Base-by-base conservation (phyloP, 768 basidiomycete genomes). In the Podaxis mareebaensis region DNA sequence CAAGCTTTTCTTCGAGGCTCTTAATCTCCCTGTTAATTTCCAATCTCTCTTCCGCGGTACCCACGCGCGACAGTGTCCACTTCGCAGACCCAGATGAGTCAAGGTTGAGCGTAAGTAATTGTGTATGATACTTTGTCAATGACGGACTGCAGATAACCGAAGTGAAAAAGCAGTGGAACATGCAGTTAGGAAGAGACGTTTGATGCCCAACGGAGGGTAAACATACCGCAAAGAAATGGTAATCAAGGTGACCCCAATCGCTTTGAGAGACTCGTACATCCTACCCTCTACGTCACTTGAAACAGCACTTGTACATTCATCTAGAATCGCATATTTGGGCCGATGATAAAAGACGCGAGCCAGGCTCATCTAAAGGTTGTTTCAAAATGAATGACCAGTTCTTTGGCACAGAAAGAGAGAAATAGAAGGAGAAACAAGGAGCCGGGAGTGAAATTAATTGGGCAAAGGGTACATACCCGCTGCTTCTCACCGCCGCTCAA, bases 401-500 rank as follows among this genome's bases (percentile, higher is more conserved):
- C 26, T 2, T 2, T 13, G 49, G 22, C 5, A n/a, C 48, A 49
- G 4, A 6, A n/a, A 1, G n/a, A n/a, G 48, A n/a, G 0, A 49
- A 49, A 20, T n/a, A 22, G 20, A 22, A 11, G 48, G 20, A 5
- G 6, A 20, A 6, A 46, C 8, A 10, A 46, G 15, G 2, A 46
- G n/a, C 20, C 44, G 40, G 17, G 12, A n/a, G 17, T 3, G 17
- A 17, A n/a, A 42, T 1, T 7, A 20, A 13, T n/a, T 6, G 40
- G 40, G 15, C 7, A 3, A 51, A 12, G 30, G 4, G 8, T 1
- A 57, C 61, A 13, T 26, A 63, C 61, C 86, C 96, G 76, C 75
- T 99, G 96, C 76, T 97, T 98, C 83, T 98, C 96, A 0, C 96
- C 96, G 0, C 96, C 96, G 68, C 93, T 95, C 69, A 96, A 77